Base-by-base conservation (phyloP, 495 filamentous ascomycete species). In the Aspergillus biplanus region DNA sequence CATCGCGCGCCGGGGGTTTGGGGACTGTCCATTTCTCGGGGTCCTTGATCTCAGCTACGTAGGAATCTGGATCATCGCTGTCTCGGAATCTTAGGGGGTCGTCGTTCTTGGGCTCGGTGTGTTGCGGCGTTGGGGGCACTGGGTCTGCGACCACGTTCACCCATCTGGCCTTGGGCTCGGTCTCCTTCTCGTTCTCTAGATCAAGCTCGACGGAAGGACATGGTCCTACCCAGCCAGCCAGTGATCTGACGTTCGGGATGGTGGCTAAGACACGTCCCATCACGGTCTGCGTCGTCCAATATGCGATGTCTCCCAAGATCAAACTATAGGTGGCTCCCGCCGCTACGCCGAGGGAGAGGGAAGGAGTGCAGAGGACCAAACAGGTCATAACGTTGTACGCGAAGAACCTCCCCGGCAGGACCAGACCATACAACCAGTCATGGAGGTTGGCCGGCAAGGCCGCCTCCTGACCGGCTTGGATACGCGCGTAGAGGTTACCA, bases 391-490 rank as follows among this genome's bases (percentile, higher is more conserved):
- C 33, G 18, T 15, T 33, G 50, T 53, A 21, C 1, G 50, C 12
- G 15, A 31, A 53, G 13, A 21, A 53, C 9, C 32, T 53, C 7
- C 50, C 50, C 7, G 50, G 50, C 7, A 53, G 31, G n/a, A 53
- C 18, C 15, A 53, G 11, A 15, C 50, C 50, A 32, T 12, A 31
- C 50, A 53, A 31, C 50, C 50, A 53, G 50, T 53, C 50, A 53
- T 53, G 39, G 11, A 44, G 7, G 39, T n/a, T 6, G 39, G n/a
- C 39, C 39, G 39, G 7, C 7, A 44, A 6, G n/a, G 7, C 0
- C 7, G 1, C 21, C 21, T 44, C 39, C 39, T 44, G 39, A 8
- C 11, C 3, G n/a, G 39, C 11, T 11, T 12, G 33, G 18, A 9
- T 31, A 8, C 31, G 16, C 21, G 21, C 31, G 50, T 31, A 53